Evolutionary conservation across 73 alveolate species (phyloP).

Genomic region (Diophrys sp.): DNA sequence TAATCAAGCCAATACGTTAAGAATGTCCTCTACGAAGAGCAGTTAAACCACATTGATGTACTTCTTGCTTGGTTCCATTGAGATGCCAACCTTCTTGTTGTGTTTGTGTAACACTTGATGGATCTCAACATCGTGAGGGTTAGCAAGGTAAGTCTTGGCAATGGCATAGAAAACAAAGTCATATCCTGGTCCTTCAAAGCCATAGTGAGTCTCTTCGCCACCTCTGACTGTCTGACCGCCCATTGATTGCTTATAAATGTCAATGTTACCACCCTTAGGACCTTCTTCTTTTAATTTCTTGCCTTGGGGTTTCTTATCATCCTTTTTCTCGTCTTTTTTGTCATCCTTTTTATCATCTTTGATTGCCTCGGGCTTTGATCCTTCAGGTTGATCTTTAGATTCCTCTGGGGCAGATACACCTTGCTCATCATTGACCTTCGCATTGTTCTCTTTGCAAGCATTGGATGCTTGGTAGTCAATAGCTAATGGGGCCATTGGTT

Average conservation of each 20-base stretch:
- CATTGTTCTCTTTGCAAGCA: conserved; percentile 38
- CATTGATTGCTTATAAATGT: no score
- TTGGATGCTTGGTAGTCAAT: conserved; percentile 19
- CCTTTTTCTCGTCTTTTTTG: neutral
- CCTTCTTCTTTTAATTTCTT: neutral
- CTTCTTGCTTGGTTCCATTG: neutral
- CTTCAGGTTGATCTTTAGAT: neutral
- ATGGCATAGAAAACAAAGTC: neutral
- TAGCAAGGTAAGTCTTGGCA: neutral
- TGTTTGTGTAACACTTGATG: neutral
- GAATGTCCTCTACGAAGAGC: neutral
- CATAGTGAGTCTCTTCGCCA: neutral
- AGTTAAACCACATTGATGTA: neutral
- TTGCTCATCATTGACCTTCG: neutral
- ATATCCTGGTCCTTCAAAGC: neutral
- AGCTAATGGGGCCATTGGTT: conserved; percentile 11
- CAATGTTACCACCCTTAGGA: neutral
- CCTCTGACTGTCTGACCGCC: neutral
- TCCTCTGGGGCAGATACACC: neutral
- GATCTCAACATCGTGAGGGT: neutral
- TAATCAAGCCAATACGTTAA: neutral
- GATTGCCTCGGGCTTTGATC: neutral
- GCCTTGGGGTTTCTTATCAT: neutral
- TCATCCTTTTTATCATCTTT: neutral
- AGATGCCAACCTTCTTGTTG: neutral